Percentiles rank a stretch among this genome's conserved stretches.
These are phyloP conservation scores for Alternaria sp. DNA, from an alignment of 2,329 filamentous ascomycete genomes.

Conservation along the genomic window DNA sequence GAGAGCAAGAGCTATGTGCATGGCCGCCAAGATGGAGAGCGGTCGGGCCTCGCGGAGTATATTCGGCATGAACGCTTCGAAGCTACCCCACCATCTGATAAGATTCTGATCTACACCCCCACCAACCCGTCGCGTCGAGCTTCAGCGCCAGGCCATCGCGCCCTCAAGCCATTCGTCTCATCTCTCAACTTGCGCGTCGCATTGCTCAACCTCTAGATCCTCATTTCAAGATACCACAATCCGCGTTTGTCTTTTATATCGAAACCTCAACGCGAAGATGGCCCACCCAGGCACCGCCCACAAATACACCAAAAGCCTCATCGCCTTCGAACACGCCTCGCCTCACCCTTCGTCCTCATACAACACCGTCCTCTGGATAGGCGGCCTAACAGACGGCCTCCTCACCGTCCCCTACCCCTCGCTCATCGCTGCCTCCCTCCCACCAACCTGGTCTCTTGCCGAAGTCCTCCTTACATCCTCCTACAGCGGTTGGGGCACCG, in stretches of 20 bases:
- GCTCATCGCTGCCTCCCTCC: slow-evolving; percentile 56
- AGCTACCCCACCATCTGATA: slow-evolving; percentile 16
- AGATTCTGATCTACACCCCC: slow-evolving; percentile 3
- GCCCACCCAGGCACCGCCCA: slow-evolving; percentile 51
- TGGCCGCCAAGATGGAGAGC: background rate
- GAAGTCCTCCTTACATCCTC: slow-evolving; percentile 60
- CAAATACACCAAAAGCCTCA: slow-evolving; percentile 48
- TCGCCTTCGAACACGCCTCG: slow-evolving; percentile 55
- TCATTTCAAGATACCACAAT: background rate
- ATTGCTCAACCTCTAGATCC: background rate
- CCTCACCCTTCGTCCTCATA: slow-evolving; percentile 24
- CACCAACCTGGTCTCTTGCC: slow-evolving; percentile 60
- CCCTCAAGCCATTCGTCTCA: background rate
- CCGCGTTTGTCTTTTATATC: background rate
- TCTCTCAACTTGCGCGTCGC: background rate
- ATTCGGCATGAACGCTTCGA: background rate
- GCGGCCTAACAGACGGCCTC: slow-evolving; percentile 73
- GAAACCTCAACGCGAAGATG: slow-evolving; percentile 21
- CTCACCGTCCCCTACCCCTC: slow-evolving; percentile 67
- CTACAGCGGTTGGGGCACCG: slow-evolving; percentile 62
- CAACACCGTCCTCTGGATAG: slow-evolving; percentile 72
- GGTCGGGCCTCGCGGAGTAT: background rate
- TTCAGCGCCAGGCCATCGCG: background rate
- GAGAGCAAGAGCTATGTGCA: background rate
- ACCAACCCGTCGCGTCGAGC: slow-evolving; percentile 3